These are phyloP conservation scores for Polyplosphaeria fusca DNA, from an alignment of 495 filamentous ascomycete species.

Conservation along the genomic window DNA sequence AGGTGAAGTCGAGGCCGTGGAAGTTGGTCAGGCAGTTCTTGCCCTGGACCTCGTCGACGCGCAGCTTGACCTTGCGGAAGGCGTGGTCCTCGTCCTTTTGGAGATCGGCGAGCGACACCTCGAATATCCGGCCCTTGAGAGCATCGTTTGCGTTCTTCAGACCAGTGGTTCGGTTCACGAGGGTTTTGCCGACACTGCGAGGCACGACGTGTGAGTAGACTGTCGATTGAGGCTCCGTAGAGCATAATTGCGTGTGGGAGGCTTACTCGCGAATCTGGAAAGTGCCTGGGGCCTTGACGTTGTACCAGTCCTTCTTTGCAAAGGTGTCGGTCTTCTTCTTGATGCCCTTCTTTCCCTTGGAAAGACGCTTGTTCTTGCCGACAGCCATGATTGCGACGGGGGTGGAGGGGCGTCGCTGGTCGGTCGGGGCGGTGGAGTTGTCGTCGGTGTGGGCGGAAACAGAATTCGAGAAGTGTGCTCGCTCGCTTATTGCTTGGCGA, in stretches of 20 bases:
- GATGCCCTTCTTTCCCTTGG: conserved; percentile 99
- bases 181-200: conserved; percentile 91
- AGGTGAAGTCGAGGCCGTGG: conserved; percentile 99
- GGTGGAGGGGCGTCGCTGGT: conserved; percentile 14
- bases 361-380: conserved; percentile 98
- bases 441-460: conserved; percentile 36
- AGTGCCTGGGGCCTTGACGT: conserved; percentile 94
- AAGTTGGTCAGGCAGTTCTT: conserved; percentile 99
- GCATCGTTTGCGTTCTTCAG: conserved; percentile 99
- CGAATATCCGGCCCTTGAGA: conserved; percentile 96
- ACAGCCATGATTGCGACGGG: conserved; percentile 51
- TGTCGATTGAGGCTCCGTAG: neutral
- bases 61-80: conserved; percentile 98
- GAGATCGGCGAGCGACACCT: conserved; percentile 96
- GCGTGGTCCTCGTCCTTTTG: conserved; percentile 99
- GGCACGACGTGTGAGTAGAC: conserved; percentile 28
- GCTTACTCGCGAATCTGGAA: conserved; percentile 96
- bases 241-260: conserved; percentile 13
- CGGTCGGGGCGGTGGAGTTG: conserved; percentile 9
- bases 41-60: conserved; percentile 97
- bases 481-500: conserved; percentile 16
- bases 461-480: neutral
- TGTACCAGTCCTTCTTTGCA: conserved; percentile 91
- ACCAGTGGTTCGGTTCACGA: conserved; percentile 98
- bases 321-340: conserved; percentile 99